Conservation (phyloP, 495 filamentous ascomycete genomes). For the Stereocaulon alpinum region DNA sequence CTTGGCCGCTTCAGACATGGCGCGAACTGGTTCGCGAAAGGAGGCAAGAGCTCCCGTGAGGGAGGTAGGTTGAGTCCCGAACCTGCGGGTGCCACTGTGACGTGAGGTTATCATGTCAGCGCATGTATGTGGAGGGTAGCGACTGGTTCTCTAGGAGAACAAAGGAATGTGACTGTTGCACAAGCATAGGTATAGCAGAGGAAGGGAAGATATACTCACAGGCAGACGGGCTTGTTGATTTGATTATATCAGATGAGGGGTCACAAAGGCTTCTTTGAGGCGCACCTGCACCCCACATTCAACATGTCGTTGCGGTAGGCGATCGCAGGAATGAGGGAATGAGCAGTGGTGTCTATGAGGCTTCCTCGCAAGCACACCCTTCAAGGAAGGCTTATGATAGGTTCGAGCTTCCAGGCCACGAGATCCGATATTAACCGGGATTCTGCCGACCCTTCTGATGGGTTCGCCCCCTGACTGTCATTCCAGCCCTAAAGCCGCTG, state of each 20-base stretch:
- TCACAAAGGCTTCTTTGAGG: not conserved
- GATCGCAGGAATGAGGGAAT: not conserved
- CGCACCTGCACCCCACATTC: slow-evolving; percentile 7
- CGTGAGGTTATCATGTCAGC: slow-evolving; percentile 10
- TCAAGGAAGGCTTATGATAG: not conserved
- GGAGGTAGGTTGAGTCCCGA: slow-evolving; percentile 5
- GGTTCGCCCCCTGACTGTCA: no score
- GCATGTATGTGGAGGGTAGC: not conserved
- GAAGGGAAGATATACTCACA: not conserved
- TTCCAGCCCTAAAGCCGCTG: no score
- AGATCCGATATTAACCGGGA: slow-evolving; percentile 1
- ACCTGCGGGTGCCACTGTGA: not conserved
- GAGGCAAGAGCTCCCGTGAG: slow-evolving; percentile 8
- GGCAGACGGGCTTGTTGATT: slow-evolving; percentile 4
- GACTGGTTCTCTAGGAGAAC: not conserved
- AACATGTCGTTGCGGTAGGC: slow-evolving; percentile 4
- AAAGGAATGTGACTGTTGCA: not conserved
- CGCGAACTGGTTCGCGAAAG: not conserved
- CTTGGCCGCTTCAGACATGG: slow-evolving; percentile 26
- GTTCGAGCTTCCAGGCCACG: not conserved
- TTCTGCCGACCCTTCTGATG: not conserved
- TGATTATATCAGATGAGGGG: slow-evolving; percentile 2
- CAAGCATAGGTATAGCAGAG: not conserved
- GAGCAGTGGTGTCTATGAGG: slow-evolving; percentile 1
- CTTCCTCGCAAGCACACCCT: slow-evolving; percentile 1